Evolutionary conservation across 257 asterid species (phyloP).

Genomic region (Eustoma russellianum): DNA sequence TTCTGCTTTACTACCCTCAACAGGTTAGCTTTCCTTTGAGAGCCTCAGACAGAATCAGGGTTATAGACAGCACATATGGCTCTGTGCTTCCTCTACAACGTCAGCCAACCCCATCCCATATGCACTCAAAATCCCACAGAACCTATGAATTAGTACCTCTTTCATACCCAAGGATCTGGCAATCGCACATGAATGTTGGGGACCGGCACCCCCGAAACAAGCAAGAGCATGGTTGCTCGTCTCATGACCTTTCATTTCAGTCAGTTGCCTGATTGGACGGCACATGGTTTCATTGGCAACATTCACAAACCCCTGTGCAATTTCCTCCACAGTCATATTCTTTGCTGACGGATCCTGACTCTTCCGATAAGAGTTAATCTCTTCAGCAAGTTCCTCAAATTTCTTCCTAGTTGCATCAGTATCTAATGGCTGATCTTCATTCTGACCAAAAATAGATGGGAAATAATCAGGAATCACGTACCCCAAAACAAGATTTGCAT

Average conservation of each 20-base stretch:
- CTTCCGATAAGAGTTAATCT: conserved; percentile 65
- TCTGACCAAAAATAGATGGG: conserved; percentile 94
- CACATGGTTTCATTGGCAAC: conserved; percentile 98
- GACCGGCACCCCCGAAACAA: conserved; percentile 99
- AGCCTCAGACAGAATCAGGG: conserved; percentile 65
- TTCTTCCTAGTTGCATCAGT: conserved; percentile 51
- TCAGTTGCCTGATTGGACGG: conserved; percentile 86
- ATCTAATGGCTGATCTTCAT: conserved; percentile 75
- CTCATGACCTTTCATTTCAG: conserved; percentile 98
- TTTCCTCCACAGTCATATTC: conserved; percentile 89
- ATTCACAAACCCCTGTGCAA: conserved; percentile 80
- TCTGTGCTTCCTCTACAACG: conserved; percentile 87
- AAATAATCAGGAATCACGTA: conserved; percentile 75
- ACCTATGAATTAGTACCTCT: conserved; percentile 79
- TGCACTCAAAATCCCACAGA: conserved; percentile 93
- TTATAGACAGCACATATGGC: conserved; percentile 74
- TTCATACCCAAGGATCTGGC: conserved; percentile 96
- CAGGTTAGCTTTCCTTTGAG: conserved; percentile 50
- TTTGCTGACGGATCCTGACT: conserved; percentile 55
- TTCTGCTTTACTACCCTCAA: conserved; percentile 48
- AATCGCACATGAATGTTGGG: conserved; percentile 97
- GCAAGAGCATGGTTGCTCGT: conserved; percentile 90
- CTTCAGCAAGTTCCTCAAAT: conserved; percentile 67
- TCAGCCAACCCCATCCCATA: conserved; percentile 99
- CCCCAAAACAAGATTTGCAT: conserved; percentile 88